Evolutionary conservation across 73 alveolate species (phyloP).

Genomic region (Uronychia setigera): DNA sequence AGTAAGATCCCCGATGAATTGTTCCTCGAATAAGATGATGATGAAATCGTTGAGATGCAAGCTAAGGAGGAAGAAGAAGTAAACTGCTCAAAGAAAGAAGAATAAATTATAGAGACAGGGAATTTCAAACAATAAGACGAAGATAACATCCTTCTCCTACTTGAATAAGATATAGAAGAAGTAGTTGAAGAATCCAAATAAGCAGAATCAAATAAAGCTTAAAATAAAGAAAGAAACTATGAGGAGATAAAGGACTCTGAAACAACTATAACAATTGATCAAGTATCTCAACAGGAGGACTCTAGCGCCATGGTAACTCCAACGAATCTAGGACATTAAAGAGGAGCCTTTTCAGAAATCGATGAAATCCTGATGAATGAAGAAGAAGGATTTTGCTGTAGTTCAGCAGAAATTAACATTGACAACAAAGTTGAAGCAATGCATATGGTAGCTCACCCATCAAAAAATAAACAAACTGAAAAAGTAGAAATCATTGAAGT

Average conservation of each 20-base stretch:
- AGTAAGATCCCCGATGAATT: neutral
- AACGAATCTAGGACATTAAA: too few relatives aligned
- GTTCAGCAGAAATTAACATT: neutral
- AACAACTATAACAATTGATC: neutral
- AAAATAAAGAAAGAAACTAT: neutral
- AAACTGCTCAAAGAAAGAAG: neutral
- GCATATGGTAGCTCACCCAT: neutral
- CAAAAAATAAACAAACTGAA: too few relatives aligned
- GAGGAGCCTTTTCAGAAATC: neutral
- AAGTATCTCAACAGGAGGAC: neutral
- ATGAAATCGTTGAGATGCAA: neutral
- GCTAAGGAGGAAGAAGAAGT: neutral
- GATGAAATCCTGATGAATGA: neutral
- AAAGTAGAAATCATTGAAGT: too few relatives aligned
- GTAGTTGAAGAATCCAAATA: neutral
- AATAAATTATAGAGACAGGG: neutral
- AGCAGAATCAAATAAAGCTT: neutral
- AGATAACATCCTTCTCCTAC: neutral
- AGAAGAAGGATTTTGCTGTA: neutral
- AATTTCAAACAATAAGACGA: too few relatives aligned
- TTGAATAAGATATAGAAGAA: neutral
- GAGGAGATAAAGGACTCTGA: neutral
- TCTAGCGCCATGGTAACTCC: neutral
- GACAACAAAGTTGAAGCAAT: neutral
- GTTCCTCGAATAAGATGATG: neutral